Conservation (phyloP, 345 rosid species). For the Acer negundo region DNA sequence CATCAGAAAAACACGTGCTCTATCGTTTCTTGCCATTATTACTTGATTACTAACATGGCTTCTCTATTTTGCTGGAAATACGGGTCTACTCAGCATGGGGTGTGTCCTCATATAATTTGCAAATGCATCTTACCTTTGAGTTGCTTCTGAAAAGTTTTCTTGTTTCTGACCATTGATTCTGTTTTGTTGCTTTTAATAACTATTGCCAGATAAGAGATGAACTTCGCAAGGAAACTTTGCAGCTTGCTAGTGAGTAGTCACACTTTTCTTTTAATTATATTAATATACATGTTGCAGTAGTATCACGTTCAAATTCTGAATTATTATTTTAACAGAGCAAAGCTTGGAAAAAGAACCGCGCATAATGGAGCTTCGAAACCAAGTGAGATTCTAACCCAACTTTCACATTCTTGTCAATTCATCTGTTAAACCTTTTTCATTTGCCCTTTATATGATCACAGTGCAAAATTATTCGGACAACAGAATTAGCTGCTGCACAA, state of each 20-base stretch:
- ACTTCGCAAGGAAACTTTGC: conserved; percentile 84
- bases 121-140: background rate
- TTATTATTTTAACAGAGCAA: conserved; percentile 44
- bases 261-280: background rate
- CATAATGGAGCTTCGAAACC: conserved; percentile 79
- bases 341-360: conserved; percentile 88
- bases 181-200: conserved; percentile 10
- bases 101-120: background rate
- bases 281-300: background rate
- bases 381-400: conserved; percentile 39
- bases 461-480: conserved; percentile 90
- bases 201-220: conserved; percentile 77
- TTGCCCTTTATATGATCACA: conserved; percentile 29
- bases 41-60: background rate
- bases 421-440: background rate
- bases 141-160: background rate
- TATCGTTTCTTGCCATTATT: background rate
- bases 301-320: conserved; percentile 1
- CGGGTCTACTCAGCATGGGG: background rate
- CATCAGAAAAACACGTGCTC: background rate
- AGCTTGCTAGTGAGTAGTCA: conserved; percentile 77
- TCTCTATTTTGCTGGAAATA: background rate
- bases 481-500: conserved; percentile 85
- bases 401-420: background rate
- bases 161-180: background rate